A percentile compares a stretch with the other conserved stretches of the same genome.
These are phyloP conservation scores for Fusarium sulawesiense DNA, from an alignment of 2,329 filamentous ascomycete species.

Conservation along the genomic window DNA sequence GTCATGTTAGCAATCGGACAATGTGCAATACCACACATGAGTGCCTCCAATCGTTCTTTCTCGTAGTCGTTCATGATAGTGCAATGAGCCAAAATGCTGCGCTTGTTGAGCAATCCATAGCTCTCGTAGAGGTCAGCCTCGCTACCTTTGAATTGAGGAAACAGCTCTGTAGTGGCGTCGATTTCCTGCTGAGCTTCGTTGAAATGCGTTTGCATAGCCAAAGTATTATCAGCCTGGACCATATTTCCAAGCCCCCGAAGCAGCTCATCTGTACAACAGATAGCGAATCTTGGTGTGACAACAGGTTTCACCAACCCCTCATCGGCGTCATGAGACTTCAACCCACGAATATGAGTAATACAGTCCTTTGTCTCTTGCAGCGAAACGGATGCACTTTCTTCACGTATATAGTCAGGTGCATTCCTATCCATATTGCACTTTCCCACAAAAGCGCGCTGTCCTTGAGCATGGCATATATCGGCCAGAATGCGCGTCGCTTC, in stretches of 20 bases:
- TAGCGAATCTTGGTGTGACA: constrained; percentile 21
- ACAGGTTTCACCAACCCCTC: constrained; percentile 11
- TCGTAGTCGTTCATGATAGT: constrained; percentile 27
- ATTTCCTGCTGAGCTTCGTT: constrained; percentile 29
- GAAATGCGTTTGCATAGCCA: constrained; percentile 22
- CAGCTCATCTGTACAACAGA: constrained; percentile 21
- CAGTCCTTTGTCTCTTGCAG: constrained; percentile 13
- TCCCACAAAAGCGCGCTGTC: constrained; percentile 22
- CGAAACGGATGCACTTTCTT: neutral
- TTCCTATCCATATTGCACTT: constrained; percentile 27
- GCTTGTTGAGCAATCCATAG: constrained; percentile 13
- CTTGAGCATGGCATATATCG: constrained; percentile 3
- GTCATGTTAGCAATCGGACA: constrained; percentile 27
- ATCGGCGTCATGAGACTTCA: neutral
- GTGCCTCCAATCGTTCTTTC: neutral
- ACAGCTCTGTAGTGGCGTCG: neutral
- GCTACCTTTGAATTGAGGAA: constrained; percentile 13
- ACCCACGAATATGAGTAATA: constrained; percentile 1
- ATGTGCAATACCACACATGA: neutral
- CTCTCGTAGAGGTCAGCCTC: constrained; percentile 20
- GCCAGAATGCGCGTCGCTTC: constrained; percentile 18
- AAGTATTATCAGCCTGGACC: neutral
- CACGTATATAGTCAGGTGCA: constrained; percentile 11
- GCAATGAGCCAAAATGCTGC: constrained; percentile 18
- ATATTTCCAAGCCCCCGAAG: constrained; percentile 17